Base-by-base conservation (phyloP, 768 basidiomycete species). In the Lactifluus echinatus region DNA sequence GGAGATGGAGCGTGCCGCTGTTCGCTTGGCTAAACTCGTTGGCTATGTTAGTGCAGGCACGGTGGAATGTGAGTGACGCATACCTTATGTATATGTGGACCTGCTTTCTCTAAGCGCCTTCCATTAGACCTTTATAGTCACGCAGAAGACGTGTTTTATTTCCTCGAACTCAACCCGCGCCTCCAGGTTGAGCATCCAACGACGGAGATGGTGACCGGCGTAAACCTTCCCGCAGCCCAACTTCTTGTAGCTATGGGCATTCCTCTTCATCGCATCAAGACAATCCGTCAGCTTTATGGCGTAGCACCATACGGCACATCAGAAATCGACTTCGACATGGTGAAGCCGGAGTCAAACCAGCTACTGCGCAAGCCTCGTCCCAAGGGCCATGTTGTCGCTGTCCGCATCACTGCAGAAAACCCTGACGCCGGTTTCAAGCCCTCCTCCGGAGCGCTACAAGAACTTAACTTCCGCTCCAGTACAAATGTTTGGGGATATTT, bases 401-500 rank as follows among this genome's bases (percentile, higher is more conserved):
- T 97, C 64, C 94, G 96, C 67, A 98, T 99, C 71, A 99, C 96
- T 6, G 95, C 94, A 31, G 96, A 99, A 74, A 99, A 99, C 71
- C 96, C 96, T 24, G 96, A 99, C 67, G 96, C 96, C 10, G 96
- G 96, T 4, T 99, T 99, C 80, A 99, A 99, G 73, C 96, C 96
- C 0, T 98, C 96, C 2, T 94, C 92, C 2, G 96, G 96, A 62
- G 87, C 89, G 37, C 77, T 99, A 15, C 96, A 98, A 70, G 96
- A 98, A 69, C 89, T 99, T 64, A 99, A 98, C 73, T 99, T 99
- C 85, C 87, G 96, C 56, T 97, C 94, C 26, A 96, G 89, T 72
- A 97, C 93, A 44, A 99, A 99, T 61, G 96, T 99, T 44, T 99
- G 96, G 96, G 96, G 96, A 60, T 99, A 99, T 75, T 99, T 99